These are phyloP conservation scores for Powellomyces hirtus DNA, from an alignment of 192 early-diverging fungal genomes.

Conservation along the genomic window DNA sequence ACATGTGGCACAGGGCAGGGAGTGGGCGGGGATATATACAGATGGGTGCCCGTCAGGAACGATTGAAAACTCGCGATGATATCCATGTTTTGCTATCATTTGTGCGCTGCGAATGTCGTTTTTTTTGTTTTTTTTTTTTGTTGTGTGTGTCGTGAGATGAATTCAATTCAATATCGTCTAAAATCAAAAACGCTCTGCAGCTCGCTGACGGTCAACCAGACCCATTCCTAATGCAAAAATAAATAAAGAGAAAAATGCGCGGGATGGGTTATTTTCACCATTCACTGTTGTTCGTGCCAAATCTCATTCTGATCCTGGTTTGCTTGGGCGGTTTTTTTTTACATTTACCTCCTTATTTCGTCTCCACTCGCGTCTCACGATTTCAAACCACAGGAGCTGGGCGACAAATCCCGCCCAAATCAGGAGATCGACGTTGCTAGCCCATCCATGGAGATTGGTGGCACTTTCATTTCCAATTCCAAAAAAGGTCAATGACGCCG, in stretches of 20 bases:
- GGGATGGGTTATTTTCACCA: not conserved
- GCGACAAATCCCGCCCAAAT: conserved; percentile 31
- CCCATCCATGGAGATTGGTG: conserved; percentile 32
- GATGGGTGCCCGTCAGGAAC: no score
- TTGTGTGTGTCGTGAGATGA: no score
- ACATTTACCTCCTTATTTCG: conserved; percentile 38
- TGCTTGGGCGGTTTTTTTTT: not conserved
- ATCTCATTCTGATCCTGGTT: not conserved
- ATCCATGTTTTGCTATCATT: no score
- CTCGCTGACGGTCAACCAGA: conserved; percentile 40
- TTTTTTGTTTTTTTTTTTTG: no score
- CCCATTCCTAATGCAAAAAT: conserved; percentile 36
- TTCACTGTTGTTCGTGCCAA: not conserved
- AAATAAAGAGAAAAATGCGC: not conserved
- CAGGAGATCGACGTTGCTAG: conserved; percentile 30
- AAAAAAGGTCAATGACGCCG: no score
- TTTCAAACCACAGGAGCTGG: conserved; percentile 15
- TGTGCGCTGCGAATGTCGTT: no score
- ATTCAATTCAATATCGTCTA: conserved; percentile 25
- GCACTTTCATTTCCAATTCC: no score
- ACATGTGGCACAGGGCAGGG: no score
- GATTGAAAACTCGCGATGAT: no score
- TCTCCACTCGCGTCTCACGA: conserved; percentile 31
- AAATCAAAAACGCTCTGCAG: conserved; percentile 44
- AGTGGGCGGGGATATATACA: no score